Conservation (phyloP, 305 asterid species). For the Nicotiana rustica region DNA sequence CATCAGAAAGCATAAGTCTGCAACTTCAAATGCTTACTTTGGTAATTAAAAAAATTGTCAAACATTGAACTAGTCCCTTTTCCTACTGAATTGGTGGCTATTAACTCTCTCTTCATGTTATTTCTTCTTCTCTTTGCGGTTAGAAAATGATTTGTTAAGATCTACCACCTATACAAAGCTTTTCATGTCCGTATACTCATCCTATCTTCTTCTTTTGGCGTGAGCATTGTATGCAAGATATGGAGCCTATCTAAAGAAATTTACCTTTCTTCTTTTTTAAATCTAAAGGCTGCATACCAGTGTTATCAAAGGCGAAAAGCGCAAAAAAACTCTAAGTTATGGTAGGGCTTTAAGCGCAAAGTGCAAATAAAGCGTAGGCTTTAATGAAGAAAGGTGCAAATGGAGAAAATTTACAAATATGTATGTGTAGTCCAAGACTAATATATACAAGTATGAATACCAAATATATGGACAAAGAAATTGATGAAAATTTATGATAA, state of each 20-base stretch:
- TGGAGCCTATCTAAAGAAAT: neutral
- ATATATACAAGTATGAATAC: no score
- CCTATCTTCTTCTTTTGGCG: neutral
- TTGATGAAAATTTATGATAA: no score
- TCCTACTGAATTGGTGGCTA: slow-evolving; percentile 7
- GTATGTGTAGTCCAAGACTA: no score
- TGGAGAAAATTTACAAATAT: no score
- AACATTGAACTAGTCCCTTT: slow-evolving; percentile 16
- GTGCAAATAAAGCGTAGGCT: no score
- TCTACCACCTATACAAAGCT: neutral
- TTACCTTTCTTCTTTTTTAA: neutral
- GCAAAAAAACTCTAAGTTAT: no score
- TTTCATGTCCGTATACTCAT: neutral
- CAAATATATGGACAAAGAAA: no score
- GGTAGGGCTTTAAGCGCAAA: no score
- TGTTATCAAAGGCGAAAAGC: no score
- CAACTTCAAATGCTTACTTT: slow-evolving; percentile 7
- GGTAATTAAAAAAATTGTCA: neutral
- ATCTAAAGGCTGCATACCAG: slow-evolving; percentile 3
- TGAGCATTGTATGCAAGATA: slow-evolving; percentile 22
- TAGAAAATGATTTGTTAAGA: slow-evolving; percentile 1
- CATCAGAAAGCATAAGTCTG: slow-evolving; percentile 8
- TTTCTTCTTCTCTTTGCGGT: neutral
- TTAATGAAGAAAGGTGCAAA: no score
- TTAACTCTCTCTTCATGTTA: neutral